Base-by-base conservation (phyloP, 106 monocot species). In the Ottelia alismoides region DNA sequence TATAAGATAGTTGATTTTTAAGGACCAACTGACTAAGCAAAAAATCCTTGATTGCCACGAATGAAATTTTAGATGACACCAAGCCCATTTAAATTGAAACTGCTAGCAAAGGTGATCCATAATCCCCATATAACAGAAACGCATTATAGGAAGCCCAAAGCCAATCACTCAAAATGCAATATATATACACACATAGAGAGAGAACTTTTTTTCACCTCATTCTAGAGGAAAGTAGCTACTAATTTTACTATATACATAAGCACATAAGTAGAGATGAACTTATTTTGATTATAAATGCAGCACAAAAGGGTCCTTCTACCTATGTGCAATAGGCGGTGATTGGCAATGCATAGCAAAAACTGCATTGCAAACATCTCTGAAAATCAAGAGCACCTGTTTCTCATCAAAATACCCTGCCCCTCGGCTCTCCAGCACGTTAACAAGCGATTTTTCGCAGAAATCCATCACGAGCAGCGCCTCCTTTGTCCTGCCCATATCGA, bases 321-420 rank as follows among this genome's bases (percentile, higher is more conserved):
- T 82, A 60, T 99, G 98, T 55, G 98, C 98, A 70, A 90, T 77
- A 10, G 90, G 90, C 17, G 98, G 90, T 6, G 90, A 77, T 52
- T 86, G 90, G 67, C 74, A 74, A 68, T 99, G 98, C 98, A 90
- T 90, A 14, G 89, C 79, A 69, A 86, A 99, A 16, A 99, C 82
- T 0, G 90, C 90, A 75, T 99, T 90, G 70, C 98, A 99, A 58
- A 90, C 65, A 71, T 90, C 90, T 49, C 90, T 74, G 65, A 99
- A 90, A 29, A 99, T 90, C 61, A 80, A 47, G 11, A 86, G 74
- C 14, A 78, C 49, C 70, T 86, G 74, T 58, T 83, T 86, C 75
- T 99, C 98, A 20, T 86, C 98, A 70, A 85, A 86, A 52, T 88
- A 82, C 9, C 56, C 73, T 0, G 63, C 58, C 22, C 98, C 90